A percentile compares a stretch with the other conserved stretches of the same genome.
phyloP scores from a whole-genome alignment of 2,329 filamentous ascomycete genomes.

The Penicillium sp. region DNA sequence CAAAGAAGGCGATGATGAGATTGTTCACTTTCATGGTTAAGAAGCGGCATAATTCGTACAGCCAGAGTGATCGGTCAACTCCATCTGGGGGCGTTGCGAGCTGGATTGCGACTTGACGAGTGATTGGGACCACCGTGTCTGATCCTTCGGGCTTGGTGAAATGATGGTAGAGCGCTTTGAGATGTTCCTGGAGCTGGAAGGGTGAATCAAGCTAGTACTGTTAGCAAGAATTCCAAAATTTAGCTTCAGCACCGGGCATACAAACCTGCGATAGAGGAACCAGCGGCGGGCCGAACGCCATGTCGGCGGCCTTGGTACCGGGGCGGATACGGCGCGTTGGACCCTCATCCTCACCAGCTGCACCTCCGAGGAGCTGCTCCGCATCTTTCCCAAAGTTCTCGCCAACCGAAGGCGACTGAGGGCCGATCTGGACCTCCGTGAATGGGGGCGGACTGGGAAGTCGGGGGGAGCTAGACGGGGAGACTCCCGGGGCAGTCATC shows the following conservation, averaged over 20 bases:
- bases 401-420: slow-evolving; percentile 70
- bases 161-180: slow-evolving; percentile 85
- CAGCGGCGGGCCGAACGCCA: slow-evolving; percentile 87
- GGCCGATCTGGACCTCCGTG: slow-evolving; percentile 88
- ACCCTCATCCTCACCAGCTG: slow-evolving; percentile 67
- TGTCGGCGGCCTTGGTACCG: slow-evolving; percentile 87
- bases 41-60: slow-evolving; percentile 97
- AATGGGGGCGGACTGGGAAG: slow-evolving; percentile 93
- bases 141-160: slow-evolving; percentile 65
- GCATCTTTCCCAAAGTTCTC: slow-evolving; percentile 62
- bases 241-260: slow-evolving; percentile 30
- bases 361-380: slow-evolving; percentile 53
- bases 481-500: slow-evolving; percentile 50
- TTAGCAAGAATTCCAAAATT: slow-evolving; percentile 6
- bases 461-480: slow-evolving; percentile 76
- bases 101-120: slow-evolving; percentile 70
- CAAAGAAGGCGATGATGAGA: slow-evolving; percentile 88
- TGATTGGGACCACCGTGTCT: slow-evolving; percentile 69
- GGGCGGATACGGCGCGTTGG: slow-evolving; percentile 84
- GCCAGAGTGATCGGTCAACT: slow-evolving; percentile 86
- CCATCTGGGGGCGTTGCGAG: slow-evolving; percentile 79
- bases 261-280: slow-evolving; percentile 80
- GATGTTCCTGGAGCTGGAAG: slow-evolving; percentile 95
- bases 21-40: slow-evolving; percentile 93
- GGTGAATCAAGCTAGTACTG: slow-evolving; percentile 80